A percentile compares a stretch with the other conserved stretches of the same genome.
These are phyloP conservation scores for Trichoderma pleuroti DNA, from an alignment of 2,329 filamentous ascomycete species.

Conservation along the genomic window DNA sequence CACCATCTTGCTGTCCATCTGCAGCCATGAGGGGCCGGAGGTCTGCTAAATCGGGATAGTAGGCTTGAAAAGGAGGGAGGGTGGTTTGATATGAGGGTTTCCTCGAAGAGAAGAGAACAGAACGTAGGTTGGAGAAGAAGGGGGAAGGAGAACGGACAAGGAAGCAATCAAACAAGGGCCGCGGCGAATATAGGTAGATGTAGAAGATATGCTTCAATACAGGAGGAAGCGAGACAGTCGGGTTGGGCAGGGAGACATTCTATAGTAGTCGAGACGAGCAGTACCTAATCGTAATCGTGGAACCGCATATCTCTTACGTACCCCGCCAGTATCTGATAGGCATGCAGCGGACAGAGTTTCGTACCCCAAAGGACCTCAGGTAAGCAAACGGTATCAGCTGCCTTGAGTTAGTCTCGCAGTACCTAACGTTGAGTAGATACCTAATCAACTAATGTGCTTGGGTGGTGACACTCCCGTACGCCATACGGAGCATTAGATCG, in stretches of 20 bases:
- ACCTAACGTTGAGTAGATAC: neutral
- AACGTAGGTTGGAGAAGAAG: neutral
- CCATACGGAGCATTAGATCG: constrained; percentile 7
- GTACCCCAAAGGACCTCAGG: neutral
- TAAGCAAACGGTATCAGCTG: neutral
- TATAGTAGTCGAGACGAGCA: neutral
- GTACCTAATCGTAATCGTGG: constrained; percentile 11
- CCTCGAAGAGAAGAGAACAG: neutral
- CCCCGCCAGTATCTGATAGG: constrained; percentile 10
- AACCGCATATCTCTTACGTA: constrained; percentile 1
- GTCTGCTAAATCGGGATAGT: neutral
- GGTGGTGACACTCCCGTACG: neutral
- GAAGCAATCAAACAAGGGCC: neutral
- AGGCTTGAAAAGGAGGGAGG: neutral
- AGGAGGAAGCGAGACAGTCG: neutral
- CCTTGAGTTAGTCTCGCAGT: neutral
- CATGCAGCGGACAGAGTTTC: neutral
- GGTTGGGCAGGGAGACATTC: constrained; percentile 12
- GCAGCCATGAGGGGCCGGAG: constrained; percentile 26
- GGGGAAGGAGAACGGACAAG: neutral
- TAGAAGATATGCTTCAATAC: neutral
- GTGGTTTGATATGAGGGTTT: neutral
- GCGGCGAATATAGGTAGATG: neutral
- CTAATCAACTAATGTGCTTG: neutral
- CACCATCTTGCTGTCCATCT: constrained; percentile 23